Evolutionary conservation across 2,329 filamentous ascomycete species (phyloP), one percentile per base, ranked within the genome.

Genomic region (Fonsecaea monophora): DNA sequence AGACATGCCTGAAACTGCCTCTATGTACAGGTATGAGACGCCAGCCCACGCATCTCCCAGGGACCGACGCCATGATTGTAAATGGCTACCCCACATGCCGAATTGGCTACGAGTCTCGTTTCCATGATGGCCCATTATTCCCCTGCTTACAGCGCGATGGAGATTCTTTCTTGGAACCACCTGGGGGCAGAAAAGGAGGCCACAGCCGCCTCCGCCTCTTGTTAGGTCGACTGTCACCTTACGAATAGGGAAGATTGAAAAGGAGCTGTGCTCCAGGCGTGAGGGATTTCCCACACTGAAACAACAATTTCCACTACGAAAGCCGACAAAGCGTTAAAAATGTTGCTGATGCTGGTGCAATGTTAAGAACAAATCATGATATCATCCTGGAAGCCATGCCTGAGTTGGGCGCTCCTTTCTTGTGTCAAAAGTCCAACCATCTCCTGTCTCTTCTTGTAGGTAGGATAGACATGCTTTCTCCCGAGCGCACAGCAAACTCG

Each of bases 221-320:
- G 35, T 13, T 4, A 25, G 57, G 57, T 40, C 40, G 12, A 35
- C 30, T 60, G 57, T 50, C 42, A 60, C 57, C 57, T 37, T 45
- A 37, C 10, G 18, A 18, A 34, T 18, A 50, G 40, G 1, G 30
- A 40, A 32, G 45, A 50, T 2, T 25, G 45, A 25, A 8, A 50
- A 50, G 18, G 45, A 50, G 18, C 9, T 50, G 3, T 50, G 45
- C 18, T 25, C 21, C 10, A 10, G 21, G 42, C 6, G 21, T 48
- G 7, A 12, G n/a, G 45, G 18, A 50, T 50, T 50, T 50, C 45
- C 45, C 45, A 50, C 18, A 3, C 18, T 50, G 45, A 50, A 50
- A 50, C 45, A 50, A 50, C 12, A 50, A 50, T 50, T 50, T 50
- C 45, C 45, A 21, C 18, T 21, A 10, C 12, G 18, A 25, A 8